Conservation (phyloP, 306 rosid species). For the Echinosophora koreensis region DNA sequence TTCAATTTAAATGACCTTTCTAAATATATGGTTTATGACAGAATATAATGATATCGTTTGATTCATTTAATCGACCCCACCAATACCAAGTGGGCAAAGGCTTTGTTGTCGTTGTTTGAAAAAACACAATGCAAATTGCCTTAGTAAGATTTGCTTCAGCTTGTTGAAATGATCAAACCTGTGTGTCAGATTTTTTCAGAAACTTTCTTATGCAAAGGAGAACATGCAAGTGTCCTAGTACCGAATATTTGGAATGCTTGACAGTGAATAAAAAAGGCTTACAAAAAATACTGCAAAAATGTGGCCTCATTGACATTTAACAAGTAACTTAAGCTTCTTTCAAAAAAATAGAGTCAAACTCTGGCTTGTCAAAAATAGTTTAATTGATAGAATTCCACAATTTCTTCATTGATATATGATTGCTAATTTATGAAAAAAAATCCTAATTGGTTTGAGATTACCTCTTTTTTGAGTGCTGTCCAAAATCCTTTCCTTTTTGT, state of each 20-base stretch:
- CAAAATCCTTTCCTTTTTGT: background rate
- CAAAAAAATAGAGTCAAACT: constrained; percentile 14
- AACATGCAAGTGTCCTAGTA: background rate
- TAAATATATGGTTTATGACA: no score
- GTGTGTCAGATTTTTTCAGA: background rate
- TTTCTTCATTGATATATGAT: constrained; percentile 4
- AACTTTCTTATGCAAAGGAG: background rate
- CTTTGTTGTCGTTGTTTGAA: background rate
- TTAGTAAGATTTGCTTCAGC: constrained; percentile 27
- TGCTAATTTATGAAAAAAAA: background rate
- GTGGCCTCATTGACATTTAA: background rate
- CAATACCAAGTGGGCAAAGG: no score
- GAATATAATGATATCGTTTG: no score
- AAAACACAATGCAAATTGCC: constrained; percentile 11
- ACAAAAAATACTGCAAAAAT: background rate
- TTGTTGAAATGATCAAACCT: constrained; percentile 3
- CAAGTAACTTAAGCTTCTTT: constrained; percentile 16
- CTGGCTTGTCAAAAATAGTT: background rate
- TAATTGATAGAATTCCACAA: background rate
- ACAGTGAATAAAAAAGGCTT: background rate
- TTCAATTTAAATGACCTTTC: background rate
- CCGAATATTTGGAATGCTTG: background rate
- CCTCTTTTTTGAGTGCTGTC: constrained; percentile 9
- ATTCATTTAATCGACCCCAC: no score
- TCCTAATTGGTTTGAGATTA: constrained; percentile 21